phyloP scores from a whole-genome alignment of 768 basidiomycete genomes.

The Gymnopilus junonius region DNA sequence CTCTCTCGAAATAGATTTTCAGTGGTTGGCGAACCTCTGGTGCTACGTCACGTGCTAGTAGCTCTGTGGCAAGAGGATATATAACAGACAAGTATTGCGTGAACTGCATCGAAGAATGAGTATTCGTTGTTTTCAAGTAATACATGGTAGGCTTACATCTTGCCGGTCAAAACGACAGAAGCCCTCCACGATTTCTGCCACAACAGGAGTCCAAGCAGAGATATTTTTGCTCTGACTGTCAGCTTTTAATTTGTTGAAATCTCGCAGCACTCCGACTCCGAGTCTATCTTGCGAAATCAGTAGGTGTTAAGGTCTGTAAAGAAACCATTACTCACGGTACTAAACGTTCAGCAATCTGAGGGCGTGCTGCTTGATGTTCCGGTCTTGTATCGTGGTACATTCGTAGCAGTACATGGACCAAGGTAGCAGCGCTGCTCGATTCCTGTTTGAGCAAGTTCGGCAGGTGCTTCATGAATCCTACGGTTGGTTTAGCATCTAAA shows the following conservation, averaged over 20 bases:
- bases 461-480: constrained; percentile 99
- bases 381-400: constrained; percentile 95
- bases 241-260: constrained; percentile 86
- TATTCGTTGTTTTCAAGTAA: not conserved
- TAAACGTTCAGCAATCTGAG: constrained; percentile 76
- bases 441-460: constrained; percentile 98
- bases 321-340: constrained; percentile 59
- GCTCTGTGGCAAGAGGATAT: constrained; percentile 87
- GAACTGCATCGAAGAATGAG: constrained; percentile 59
- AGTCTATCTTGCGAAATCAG: constrained; percentile 53
- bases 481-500: not conserved
- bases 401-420: constrained; percentile 87
- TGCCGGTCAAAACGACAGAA: constrained; percentile 90
- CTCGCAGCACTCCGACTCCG: constrained; percentile 84
- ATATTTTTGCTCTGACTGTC: constrained; percentile 97
- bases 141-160: constrained; percentile 60
- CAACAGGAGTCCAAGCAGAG: constrained; percentile 97
- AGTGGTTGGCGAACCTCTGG: constrained; percentile 84
- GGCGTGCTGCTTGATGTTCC: constrained; percentile 83
- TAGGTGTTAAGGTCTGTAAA: constrained; percentile 5
- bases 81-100: constrained; percentile 84
- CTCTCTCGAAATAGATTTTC: constrained; percentile 78
- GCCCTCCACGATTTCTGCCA: constrained; percentile 92
- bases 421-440: constrained; percentile 93
- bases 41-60: constrained; percentile 81